Evolutionary conservation across 306 rosid genomes (phyloP), one percentile per base, ranked within the genome.

Genomic region (Rosa multiflora): DNA sequence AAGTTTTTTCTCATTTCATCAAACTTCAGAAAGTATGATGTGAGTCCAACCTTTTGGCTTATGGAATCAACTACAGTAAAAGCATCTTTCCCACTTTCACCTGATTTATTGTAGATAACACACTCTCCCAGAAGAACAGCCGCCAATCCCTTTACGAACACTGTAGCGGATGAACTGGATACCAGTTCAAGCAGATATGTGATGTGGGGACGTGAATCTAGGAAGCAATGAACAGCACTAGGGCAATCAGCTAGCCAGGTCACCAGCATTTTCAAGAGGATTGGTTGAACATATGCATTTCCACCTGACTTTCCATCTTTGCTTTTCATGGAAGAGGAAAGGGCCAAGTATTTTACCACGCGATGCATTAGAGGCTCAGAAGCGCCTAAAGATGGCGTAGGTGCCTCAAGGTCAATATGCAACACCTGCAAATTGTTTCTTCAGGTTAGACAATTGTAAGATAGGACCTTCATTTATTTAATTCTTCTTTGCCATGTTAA

Each of bases 111-210:
- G 85, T 85, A 95, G 85, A 93, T 89, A 47, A 93, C 93, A 82
- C 99, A 95, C 82, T 92, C 99, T 76, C 99, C 99, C 84, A 95
- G 85, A 80, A 95, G 79, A 82, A 90, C 88, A 47, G 96, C 98
- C 0, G 96, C 91, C 55, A 95, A 88, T 73, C 99, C 99, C 88
- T 88, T 86, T 76, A 83, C 68, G 72, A 86, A 88, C 80, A 86
- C 98, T 48, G 98, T 88, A 55, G 86, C 91, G 23, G 97, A 87
- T 46, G 85, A 85, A 88, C 89, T 88, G 43, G 91, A 87, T 72
- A 91, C 87, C 87, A 93, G 80, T 90, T 95, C 99, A 59, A 95
- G 89, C 83, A 95, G 88, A 87, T 88, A 90, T 39, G 98, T 93
- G 74, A 91, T 90, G 81, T 95, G 99, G 67, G 96, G 97, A 43